Conservation (phyloP, 495 filamentous ascomycete genomes). For the Aspergillus saccharolyticus region DNA sequence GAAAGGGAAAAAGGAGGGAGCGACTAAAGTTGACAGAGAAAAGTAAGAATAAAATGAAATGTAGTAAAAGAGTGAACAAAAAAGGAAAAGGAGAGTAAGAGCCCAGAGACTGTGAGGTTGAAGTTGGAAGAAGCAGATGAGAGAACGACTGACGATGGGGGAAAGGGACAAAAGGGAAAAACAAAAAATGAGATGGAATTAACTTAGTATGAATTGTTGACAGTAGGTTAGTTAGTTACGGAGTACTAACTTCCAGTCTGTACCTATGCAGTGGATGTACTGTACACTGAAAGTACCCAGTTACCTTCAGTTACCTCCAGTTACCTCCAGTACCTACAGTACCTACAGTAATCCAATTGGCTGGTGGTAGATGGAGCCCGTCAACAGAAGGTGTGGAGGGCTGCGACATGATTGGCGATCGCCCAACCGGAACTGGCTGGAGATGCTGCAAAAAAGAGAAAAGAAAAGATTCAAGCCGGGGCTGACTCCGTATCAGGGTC, state of each 20-base stretch:
- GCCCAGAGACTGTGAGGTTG: neutral
- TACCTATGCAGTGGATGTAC: too few species aligned
- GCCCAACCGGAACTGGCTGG: slow-evolving; percentile 17
- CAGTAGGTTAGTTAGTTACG: too few species aligned
- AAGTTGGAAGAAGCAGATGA: neutral
- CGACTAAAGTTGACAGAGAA: slow-evolving; percentile 19
- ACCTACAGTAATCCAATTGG: too few species aligned
- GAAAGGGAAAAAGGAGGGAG: slow-evolving; percentile 19
- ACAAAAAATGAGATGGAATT: slow-evolving; percentile 1
- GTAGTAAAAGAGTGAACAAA: slow-evolving; percentile 13
- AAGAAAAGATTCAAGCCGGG: neutral
- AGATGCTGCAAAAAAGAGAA: neutral
- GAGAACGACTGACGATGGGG: slow-evolving; percentile 8
- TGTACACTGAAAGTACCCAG: too few species aligned
- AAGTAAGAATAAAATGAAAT: slow-evolving; percentile 5
- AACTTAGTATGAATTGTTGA: slow-evolving; percentile 13
- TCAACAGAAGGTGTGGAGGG: slow-evolving; percentile 15
- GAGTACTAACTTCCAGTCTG: too few species aligned
- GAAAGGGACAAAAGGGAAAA: neutral
- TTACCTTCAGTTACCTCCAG: neutral
- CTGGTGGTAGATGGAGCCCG: slow-evolving; percentile 7
- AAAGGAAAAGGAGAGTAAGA: slow-evolving; percentile 21
- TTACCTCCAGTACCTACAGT: neutral
- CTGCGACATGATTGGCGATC: slow-evolving; percentile 21
- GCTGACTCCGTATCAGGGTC: slow-evolving; percentile 11